These are phyloP conservation scores for Syzygium jambos DNA, from an alignment of 345 rosid species.

Conservation along the genomic window DNA sequence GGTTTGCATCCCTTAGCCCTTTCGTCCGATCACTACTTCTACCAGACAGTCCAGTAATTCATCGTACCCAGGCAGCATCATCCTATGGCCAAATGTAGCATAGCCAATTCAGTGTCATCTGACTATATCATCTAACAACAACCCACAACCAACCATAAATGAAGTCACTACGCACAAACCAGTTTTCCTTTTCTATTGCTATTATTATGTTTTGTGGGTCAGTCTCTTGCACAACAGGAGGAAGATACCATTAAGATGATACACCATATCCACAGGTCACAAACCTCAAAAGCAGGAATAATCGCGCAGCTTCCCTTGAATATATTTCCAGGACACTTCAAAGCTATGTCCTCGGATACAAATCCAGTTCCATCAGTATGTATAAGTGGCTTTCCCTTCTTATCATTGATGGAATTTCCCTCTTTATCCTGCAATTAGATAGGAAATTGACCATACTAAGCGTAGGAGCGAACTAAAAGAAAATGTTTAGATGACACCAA, in stretches of 20 bases:
- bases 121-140: not conserved
- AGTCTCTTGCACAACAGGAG: not conserved
- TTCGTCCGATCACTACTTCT: not conserved
- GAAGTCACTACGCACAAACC: not conserved
- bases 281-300: slow-evolving; percentile 25
- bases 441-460: not conserved
- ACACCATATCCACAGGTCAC: not conserved
- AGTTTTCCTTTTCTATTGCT: not conserved
- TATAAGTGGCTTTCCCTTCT: slow-evolving; percentile 29
- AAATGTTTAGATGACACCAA: not conserved
- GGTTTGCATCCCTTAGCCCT: not conserved
- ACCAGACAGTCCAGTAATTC: not conserved
- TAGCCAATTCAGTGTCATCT: not conserved
- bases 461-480: not conserved
- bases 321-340: slow-evolving; percentile 42
- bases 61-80: not conserved
- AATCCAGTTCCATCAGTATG: slow-evolving; percentile 87
- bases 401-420: slow-evolving; percentile 19
- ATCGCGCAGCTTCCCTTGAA: slow-evolving; percentile 16
- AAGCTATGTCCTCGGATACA: slow-evolving; percentile 72
- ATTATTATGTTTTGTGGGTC: not conserved
- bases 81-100: not conserved
- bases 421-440: slow-evolving; percentile 36
- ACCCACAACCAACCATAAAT: not conserved
- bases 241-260: not conserved